phyloP scores from a whole-genome alignment of 2,329 filamentous ascomycete species.

The Metarhizium robertsii region DNA sequence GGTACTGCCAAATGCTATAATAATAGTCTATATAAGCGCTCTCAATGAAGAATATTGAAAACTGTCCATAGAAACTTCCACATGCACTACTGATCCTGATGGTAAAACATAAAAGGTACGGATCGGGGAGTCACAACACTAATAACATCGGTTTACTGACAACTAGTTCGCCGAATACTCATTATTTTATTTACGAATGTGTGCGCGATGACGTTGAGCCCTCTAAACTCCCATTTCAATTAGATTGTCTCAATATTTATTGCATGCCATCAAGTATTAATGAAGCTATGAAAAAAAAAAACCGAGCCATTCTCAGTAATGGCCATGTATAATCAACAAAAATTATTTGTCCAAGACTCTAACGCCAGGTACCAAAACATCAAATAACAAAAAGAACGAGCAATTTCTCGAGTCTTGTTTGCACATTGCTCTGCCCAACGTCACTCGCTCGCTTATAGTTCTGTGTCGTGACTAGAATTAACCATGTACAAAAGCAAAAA shows the following conservation, averaged over 20 bases:
- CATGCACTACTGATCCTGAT: too few species aligned
- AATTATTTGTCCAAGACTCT: neutral
- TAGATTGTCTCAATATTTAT: neutral
- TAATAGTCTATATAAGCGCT: too few species aligned
- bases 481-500: neutral
- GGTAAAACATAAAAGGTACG: too few species aligned
- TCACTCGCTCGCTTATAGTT: neutral
- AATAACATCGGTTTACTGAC: too few species aligned
- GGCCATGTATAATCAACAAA: neutral
- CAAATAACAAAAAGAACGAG: conserved; percentile 1
- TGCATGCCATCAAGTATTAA: neutral
- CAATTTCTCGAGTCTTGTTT: neutral
- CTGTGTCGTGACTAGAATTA: neutral
- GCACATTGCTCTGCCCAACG: neutral
- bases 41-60: too few species aligned
- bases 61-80: too few species aligned
- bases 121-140: too few species aligned
- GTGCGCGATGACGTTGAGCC: too few species aligned
- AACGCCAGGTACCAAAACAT: neutral
- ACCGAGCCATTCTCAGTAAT: neutral
- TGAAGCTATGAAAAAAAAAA: neutral
- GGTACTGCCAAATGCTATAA: neutral
- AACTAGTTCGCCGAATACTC: too few species aligned
- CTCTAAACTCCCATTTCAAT: too few species aligned
- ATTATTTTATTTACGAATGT: too few species aligned